Base-by-base conservation (phyloP, 1,284 basidiomycete genomes). In the Cryptococcus sp. region DNA sequence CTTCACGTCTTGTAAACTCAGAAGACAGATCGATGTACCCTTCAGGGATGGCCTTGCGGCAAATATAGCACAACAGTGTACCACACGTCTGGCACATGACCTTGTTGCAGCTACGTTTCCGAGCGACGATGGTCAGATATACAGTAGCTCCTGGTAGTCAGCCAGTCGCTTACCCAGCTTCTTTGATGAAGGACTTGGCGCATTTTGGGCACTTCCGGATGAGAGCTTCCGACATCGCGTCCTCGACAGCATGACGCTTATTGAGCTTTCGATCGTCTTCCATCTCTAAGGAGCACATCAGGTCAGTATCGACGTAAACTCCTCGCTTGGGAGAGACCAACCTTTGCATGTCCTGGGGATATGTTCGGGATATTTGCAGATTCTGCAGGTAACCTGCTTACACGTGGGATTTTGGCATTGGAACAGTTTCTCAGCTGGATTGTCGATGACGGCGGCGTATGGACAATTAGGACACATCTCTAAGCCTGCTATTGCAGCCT, bases 381-480 rank as follows among this genome's bases (percentile, higher is more conserved):
- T 75, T 55, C 91, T 78, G 77, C 91, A 93, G 59, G 85, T 90
- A 8, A 91, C 83, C 23, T 83, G 84, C 3, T 81, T 83, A 69
- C 91, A 93, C 2, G 84, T 86, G 38, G 83, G 81, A 59, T 87
- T 88, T 72, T 87, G 83, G 72, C 91, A 94, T 53, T 83, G 78
- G 70, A 93, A 90, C 41, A 93, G 79, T 73, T 86, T 89, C 77
- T 93, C 91, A 50, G 85, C 79, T 46, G 82, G 81, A 65, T 88
- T 88, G 42, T 92, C 90, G 56, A 92, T 88, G 27, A 91, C 85
- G 57, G 85, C 85, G 56, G 86, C 88, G 78, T 85, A 93, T 17
- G 91, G 88, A 77, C 91, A 94, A 64, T 87, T 89, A 2, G 91
- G 91, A 70, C 91, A 94, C 67, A 88, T 88, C 76, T 92, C 91